These are phyloP conservation scores for Sarcomyxa edulis DNA, from an alignment of 768 basidiomycete species.

Conservation along the genomic window DNA sequence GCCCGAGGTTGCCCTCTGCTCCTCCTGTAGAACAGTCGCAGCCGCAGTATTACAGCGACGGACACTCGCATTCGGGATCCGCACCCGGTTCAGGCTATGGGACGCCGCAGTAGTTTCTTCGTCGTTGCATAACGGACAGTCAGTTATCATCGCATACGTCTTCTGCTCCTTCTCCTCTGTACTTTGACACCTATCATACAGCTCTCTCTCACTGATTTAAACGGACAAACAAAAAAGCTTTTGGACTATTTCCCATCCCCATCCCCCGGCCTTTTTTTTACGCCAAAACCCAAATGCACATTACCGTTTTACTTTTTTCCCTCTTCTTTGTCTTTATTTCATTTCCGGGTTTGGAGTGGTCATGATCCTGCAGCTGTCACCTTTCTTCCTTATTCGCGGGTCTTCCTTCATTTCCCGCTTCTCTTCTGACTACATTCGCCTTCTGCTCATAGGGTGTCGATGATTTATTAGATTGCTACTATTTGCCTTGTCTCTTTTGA, in stretches of 20 bases:
- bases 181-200: not conserved
- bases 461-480: no score
- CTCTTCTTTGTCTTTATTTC: not conserved
- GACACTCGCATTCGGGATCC: slow-evolving; percentile 15
- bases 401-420: not conserved
- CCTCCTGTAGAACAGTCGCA: slow-evolving; percentile 9
- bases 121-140: no score
- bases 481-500: slow-evolving; percentile 1
- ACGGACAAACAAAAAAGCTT: no score
- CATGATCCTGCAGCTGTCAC: no score
- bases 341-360: no score
- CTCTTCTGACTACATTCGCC: not conserved
- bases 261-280: no score
- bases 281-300: not conserved
- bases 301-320: not conserved
- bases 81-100: slow-evolving; percentile 42
- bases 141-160: not conserved
- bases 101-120: slow-evolving; percentile 32
- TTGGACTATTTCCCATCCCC: no score
- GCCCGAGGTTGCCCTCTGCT: slow-evolving; percentile 26
- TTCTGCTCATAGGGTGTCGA: no score
- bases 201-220: no score
- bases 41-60: slow-evolving; percentile 12
- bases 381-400: not conserved
- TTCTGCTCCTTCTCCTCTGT: not conserved